These are phyloP conservation scores for Hemileia vastatrix DNA, from an alignment of 1,284 basidiomycete species.

Conservation along the genomic window DNA sequence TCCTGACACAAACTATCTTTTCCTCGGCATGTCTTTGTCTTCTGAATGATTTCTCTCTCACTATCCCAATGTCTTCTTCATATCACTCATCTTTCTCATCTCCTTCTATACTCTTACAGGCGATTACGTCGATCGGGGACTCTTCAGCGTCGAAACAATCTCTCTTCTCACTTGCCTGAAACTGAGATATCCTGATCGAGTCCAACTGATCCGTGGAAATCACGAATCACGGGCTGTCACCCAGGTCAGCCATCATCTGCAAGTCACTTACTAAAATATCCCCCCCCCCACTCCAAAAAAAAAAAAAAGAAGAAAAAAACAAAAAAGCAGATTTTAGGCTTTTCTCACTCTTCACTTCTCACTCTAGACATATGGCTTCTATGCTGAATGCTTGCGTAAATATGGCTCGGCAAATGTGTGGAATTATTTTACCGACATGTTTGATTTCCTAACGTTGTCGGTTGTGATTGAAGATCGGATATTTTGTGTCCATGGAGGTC, in stretches of 20 bases:
- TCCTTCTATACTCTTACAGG: conserved; percentile 51
- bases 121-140: conserved; percentile 93
- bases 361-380: conserved; percentile 91
- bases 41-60: conserved; percentile 7
- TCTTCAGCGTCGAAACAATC: conserved; percentile 98
- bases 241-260: conserved; percentile 54
- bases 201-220: conserved; percentile 94
- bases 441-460: conserved; percentile 93
- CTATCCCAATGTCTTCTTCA: conserved; percentile 1
- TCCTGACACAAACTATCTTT: conserved; percentile 94
- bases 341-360: background rate
- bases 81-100: background rate
- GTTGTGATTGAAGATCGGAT: conserved; percentile 98
- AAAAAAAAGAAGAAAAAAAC: no score
- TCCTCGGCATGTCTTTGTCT: conserved; percentile 60
- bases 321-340: no score
- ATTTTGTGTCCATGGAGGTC: conserved; percentile 97
- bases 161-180: conserved; percentile 94
- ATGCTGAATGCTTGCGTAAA: conserved; percentile 95
- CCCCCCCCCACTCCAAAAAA: no score
- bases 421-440: conserved; percentile 99
- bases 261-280: no score
- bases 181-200: conserved; percentile 88
- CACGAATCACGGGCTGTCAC: conserved; percentile 98
- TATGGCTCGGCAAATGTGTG: conserved; percentile 94